Conservation (phyloP, 169 alveolate species). For the Ichthyophthirius multifiliis region DNA sequence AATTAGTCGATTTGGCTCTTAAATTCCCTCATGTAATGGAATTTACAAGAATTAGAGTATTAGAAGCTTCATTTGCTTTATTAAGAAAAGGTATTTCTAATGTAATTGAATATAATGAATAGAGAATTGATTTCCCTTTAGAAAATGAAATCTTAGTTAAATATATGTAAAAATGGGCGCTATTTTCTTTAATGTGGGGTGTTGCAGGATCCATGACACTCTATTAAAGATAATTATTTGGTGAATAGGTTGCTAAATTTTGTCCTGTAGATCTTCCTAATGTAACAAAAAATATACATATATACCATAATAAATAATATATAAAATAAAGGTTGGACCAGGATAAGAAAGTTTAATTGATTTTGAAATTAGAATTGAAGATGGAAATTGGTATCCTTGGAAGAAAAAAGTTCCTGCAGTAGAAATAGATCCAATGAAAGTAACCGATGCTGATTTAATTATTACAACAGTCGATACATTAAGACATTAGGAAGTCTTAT, state of each 20-base stretch:
- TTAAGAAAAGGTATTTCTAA: conserved; percentile 83
- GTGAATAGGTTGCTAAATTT: conserved; percentile 75
- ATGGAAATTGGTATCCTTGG: conserved; percentile 94
- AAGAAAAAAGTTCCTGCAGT: conserved; percentile 90
- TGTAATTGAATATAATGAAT: conserved; percentile 80
- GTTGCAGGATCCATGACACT: conserved; percentile 92
- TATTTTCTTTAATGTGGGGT: conserved; percentile 91
- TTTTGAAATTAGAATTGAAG: conserved; percentile 91
- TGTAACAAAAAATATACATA: background rate
- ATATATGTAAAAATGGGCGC: conserved; percentile 85
- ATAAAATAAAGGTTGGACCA: background rate
- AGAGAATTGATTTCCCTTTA: conserved; percentile 74
- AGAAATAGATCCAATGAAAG: conserved; percentile 88
- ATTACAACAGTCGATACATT: conserved; percentile 97
- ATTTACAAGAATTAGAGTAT: conserved; percentile 88
- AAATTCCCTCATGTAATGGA: conserved; percentile 91
- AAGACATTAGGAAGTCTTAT: conserved; percentile 92
- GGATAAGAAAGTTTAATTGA: conserved; percentile 75
- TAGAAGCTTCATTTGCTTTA: conserved; percentile 89
- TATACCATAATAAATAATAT: background rate
- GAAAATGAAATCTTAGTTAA: conserved; percentile 52
- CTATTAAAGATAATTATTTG: conserved; percentile 81
- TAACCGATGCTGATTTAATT: conserved; percentile 93
- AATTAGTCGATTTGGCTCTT: conserved; percentile 75
- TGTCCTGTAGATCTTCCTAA: conserved; percentile 76